Conservation (phyloP, 176 grass and related monocot species). For the Triticum dicoccoides region DNA sequence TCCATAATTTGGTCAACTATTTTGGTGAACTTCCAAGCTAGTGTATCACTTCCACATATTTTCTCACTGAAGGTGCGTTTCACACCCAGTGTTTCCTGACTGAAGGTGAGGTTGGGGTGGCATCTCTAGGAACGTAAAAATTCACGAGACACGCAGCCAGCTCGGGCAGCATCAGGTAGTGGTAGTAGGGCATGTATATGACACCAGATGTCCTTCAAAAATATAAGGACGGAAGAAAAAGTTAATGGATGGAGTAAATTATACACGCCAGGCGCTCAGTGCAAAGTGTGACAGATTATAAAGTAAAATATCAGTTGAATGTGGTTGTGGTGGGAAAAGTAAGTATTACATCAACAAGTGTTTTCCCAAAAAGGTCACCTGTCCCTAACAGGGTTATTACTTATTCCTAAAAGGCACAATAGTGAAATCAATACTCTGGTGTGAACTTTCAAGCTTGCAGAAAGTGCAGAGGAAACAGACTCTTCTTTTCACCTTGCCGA, state of each 20-base stretch:
- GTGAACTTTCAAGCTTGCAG: too few species aligned
- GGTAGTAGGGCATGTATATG: too few species aligned
- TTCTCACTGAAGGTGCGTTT: neutral
- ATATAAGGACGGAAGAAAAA: neutral
- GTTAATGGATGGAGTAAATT: neutral
- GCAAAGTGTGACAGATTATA: neutral
- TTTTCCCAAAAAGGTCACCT: neutral
- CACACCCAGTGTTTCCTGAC: neutral
- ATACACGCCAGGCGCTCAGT: neutral
- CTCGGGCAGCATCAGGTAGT: too few species aligned
- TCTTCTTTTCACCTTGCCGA: too few species aligned
- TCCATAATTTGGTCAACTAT: neutral
- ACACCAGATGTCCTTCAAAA: neutral
- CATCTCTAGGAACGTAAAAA: neutral
- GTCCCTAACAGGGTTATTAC: neutral
- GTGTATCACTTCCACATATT: neutral
- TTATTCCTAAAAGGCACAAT: too few species aligned
- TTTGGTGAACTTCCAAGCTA: neutral
- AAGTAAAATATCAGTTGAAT: neutral
- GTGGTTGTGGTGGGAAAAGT: neutral
- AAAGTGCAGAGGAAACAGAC: too few species aligned
- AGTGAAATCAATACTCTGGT: too few species aligned
- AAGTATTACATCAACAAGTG: neutral
- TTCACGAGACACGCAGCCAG: too few species aligned
- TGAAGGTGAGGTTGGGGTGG: too few species aligned